Percentiles rank a stretch among this genome's conserved stretches.
phyloP scores from a whole-genome alignment of 1,284 basidiomycete genomes.

The Vanrija sp. region DNA sequence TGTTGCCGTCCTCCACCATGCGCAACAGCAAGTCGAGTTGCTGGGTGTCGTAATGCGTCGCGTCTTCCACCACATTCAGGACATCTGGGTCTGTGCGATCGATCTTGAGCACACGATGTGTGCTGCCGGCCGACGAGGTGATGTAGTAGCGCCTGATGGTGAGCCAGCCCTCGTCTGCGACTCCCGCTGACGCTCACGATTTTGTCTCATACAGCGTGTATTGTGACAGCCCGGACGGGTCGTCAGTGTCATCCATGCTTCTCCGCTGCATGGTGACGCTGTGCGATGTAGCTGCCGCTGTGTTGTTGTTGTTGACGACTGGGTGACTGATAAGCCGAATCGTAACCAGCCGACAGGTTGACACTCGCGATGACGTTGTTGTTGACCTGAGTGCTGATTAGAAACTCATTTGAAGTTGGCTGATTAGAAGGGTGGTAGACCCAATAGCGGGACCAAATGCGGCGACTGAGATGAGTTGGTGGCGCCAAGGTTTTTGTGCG shows the following conservation, averaged over 20 bases:
- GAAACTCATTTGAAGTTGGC: too few species aligned
- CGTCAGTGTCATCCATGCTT: constrained; percentile 24
- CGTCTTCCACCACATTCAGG: constrained; percentile 75
- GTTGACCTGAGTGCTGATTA: too few species aligned
- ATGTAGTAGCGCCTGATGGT: constrained; percentile 68
- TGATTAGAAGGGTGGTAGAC: too few species aligned
- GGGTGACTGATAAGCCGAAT: too few species aligned
- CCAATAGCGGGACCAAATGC: too few species aligned
- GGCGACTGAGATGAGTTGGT: too few species aligned
- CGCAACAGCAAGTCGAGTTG: constrained; percentile 87
- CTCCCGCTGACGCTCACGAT: constrained; percentile 41
- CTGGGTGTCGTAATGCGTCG: constrained; percentile 77
- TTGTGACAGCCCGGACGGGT: constrained; percentile 58
- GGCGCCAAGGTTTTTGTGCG: too few species aligned
- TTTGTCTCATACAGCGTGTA: constrained; percentile 88
- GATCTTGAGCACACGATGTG: constrained; percentile 85
- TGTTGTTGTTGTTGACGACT: not conserved
- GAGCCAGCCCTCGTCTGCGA: not conserved
- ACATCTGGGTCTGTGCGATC: constrained; percentile 75
- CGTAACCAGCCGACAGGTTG: too few species aligned
- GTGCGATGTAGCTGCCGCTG: not conserved
- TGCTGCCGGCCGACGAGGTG: constrained; percentile 60
- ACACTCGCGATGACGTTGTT: too few species aligned
- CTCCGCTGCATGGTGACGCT: constrained; percentile 2
- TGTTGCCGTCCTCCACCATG: constrained; percentile 93